Base-by-base conservation (phyloP, 2,329 filamentous ascomycete species). In the Epichloe baconii region DNA sequence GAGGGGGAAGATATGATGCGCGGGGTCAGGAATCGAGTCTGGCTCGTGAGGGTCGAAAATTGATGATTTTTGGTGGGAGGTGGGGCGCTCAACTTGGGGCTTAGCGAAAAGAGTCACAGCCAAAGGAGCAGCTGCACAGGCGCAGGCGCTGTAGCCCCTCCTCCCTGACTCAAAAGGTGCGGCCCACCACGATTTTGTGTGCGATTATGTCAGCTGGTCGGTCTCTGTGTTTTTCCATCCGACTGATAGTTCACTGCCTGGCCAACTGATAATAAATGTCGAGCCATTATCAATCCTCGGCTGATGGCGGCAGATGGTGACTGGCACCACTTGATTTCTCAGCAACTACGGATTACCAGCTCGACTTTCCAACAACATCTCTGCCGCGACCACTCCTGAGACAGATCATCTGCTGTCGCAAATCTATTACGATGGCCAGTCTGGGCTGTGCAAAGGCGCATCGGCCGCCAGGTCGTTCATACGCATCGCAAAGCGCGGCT, bases 21-120 rank as follows among this genome's bases (percentile, higher is more conserved):
- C 66, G 66, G 66, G 66, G 66, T 68, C 66, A 35, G 49, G 43
- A 64, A 58, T 61, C 61, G 55, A 59, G 54, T 52, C 51, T 48
- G 56, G 58, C 54, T 55, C 47, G 43, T 51, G 59, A 67, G 55
- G 58, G 56, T 59, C 59, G 50, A 64, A 69, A 69, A 68, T 68
- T 69, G 60, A 61, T 62, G 66, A 68, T 66, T 67, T 68, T 68
- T 67, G 66, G 66, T 70, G 68, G 66, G 68, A 66, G 63, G 65
- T 65, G 65, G 67, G 66, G 67, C 64, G 56, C 59, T 57, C 58
- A 59, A 57, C 56, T 66, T 63, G 64, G 66, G 66, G 65, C 64
- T 68, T 67, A 68, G 63, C 64, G 63, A 68, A 53, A 43, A 47
- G 23, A 43, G 47, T 37, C 44, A 38, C 23, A 19, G 17, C 11